Conservation (phyloP, 495 filamentous ascomycete genomes). For the Penicillium coffeae region DNA sequence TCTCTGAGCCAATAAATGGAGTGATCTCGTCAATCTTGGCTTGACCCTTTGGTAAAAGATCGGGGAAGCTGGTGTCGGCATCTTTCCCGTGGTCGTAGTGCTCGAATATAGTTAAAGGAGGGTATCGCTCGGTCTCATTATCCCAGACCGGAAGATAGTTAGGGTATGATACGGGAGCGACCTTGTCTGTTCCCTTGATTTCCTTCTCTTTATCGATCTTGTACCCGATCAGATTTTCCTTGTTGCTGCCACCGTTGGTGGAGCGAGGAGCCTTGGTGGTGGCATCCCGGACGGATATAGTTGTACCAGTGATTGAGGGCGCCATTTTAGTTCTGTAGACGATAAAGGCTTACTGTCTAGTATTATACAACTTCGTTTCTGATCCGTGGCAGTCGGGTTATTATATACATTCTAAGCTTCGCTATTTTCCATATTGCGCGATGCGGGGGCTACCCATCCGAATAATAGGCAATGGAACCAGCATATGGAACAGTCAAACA, state of each 20-base stretch:
- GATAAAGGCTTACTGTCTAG: too few species aligned
- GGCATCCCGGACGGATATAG: constrained; percentile 29
- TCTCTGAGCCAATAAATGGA: constrained; percentile 53
- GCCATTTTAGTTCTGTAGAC: constrained; percentile 50
- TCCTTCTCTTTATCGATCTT: constrained; percentile 43
- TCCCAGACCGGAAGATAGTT: background rate
- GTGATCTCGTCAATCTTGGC: constrained; percentile 46
- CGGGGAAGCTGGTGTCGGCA: constrained; percentile 49
- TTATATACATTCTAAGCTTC: too few species aligned
- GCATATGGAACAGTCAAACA: too few species aligned
- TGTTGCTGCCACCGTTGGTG: constrained; percentile 52
- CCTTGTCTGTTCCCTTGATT: constrained; percentile 41
- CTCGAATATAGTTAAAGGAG: constrained; percentile 41
- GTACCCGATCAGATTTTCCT: constrained; percentile 56
- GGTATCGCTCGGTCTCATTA: constrained; percentile 27
- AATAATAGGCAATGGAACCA: background rate
- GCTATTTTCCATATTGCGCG: too few species aligned
- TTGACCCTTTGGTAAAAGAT: constrained; percentile 44
- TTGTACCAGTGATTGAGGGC: constrained; percentile 49
- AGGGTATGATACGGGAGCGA: constrained; percentile 53
- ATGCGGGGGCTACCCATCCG: background rate
- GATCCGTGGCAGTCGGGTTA: too few species aligned
- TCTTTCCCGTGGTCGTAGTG: constrained; percentile 49
- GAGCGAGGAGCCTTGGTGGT: constrained; percentile 33
- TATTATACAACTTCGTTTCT: too few species aligned